Conservation (phyloP, 805 yeast species). For the Pichia membranifaciens region DNA sequence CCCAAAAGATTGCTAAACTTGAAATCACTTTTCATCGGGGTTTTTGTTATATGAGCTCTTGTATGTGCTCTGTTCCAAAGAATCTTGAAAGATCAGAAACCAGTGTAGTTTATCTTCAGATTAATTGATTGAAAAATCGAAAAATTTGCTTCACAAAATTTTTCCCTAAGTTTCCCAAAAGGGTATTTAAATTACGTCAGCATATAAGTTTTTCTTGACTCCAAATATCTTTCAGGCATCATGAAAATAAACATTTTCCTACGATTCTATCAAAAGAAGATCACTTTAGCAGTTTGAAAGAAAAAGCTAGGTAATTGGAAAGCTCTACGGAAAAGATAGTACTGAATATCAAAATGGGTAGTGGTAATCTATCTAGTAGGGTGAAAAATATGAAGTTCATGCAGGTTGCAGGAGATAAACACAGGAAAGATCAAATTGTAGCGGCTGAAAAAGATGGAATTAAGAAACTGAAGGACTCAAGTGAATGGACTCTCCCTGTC, state of each 20-base stretch:
- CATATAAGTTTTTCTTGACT: too few species aligned
- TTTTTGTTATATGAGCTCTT: too few species aligned
- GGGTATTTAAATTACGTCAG: background rate
- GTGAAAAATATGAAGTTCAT: slow-evolving; percentile 83
- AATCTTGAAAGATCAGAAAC: too few species aligned
- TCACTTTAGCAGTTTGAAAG: too few species aligned
- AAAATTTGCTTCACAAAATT: slow-evolving; percentile 3
- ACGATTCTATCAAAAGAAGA: too few species aligned
- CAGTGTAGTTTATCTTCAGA: too few species aligned
- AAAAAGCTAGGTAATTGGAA: too few species aligned
- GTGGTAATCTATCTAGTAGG: slow-evolving; percentile 50
- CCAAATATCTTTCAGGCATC: too few species aligned
- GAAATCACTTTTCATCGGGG: slow-evolving; percentile 76
- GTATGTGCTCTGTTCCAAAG: too few species aligned
- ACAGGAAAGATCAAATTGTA: slow-evolving; percentile 26
- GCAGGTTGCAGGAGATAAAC: slow-evolving; percentile 35
- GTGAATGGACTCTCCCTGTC: slow-evolving; percentile 47
- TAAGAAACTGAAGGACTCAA: slow-evolving; percentile 40
- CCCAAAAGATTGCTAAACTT: slow-evolving; percentile 85
- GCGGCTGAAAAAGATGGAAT: slow-evolving; percentile 25
- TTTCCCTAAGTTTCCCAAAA: background rate
- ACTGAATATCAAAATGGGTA: slow-evolving; percentile 11
- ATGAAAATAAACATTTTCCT: too few species aligned
- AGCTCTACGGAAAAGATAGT: too few species aligned
- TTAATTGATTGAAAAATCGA: background rate